Base-by-base conservation (phyloP, 306 rosid genomes). In the Hippophae gyantsensis region DNA sequence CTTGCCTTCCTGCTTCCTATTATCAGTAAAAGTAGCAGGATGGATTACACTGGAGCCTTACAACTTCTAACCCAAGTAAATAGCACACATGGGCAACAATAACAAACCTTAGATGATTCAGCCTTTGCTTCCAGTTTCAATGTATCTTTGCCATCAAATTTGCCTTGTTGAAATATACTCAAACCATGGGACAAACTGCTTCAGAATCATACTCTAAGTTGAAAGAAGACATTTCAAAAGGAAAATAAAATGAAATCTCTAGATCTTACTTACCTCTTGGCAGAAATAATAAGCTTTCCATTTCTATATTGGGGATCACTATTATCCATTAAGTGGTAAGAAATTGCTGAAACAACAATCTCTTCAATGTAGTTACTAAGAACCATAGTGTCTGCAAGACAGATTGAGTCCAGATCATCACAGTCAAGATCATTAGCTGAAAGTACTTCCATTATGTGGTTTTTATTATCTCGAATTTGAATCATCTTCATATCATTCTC, bases 401-500 rank as follows among this genome's bases (percentile, higher is more conserved):
- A 86, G 66, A 86, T 82, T 4, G 81, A 80, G 51, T 83, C 88
- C 55, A 93, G 77, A 70, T 93, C 99, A 52, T 88, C 94, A 52
- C 99, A 88, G 46, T 86, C 95, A 9, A 93, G 94, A 76, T 93
- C 97, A 59, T 84, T 93, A 8, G 94, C 77, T n/a, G 90, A 82
- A 64, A 93, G 99, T 54, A 88, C 95, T 77, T 93, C 99, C 72
- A 69, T 73, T 56, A 93, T 88, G 71, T 93, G 99, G 65, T 86
- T 93, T 77, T 69, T 79, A 81, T 88, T 93, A 76, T 93, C 99
- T 79, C 84, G 87, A 62, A 80, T 82, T 74, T 86, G 87, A 68
- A 93, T 88, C 94, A 56, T 88, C 73, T 73, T 93, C 97, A 88
- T 77, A 76, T 93, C 99, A 56, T 93, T 81, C 79, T 88, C 99